Evolutionary conservation across 768 basidiomycete species (phyloP).

Genomic region (Boletus tomentosulus): DNA sequence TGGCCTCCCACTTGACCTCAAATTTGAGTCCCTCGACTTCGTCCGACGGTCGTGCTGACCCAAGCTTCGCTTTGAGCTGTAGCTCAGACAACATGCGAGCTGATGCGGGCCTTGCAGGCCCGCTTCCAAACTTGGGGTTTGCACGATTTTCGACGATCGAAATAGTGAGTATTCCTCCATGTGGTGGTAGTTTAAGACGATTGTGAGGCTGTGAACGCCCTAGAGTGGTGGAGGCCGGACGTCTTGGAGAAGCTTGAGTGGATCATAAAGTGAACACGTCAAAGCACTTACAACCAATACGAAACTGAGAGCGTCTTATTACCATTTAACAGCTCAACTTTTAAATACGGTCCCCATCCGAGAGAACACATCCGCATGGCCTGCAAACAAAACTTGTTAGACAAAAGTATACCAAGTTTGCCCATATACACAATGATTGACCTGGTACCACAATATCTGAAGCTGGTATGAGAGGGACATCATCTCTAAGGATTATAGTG

Average conservation of each 20-base stretch:
- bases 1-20: conserved; percentile 75
- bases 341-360: conserved; percentile 80
- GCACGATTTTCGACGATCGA: conserved; percentile 57
- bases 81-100: conserved; percentile 56
- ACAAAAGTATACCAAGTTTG: background rate
- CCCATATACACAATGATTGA: conserved; percentile 13
- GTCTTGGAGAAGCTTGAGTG: conserved; percentile 27
- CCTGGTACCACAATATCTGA: conserved; percentile 82
- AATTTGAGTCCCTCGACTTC: conserved; percentile 68
- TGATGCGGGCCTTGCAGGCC: conserved; percentile 51
- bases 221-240: conserved; percentile 33
- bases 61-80: conserved; percentile 61
- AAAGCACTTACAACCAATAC: conserved; percentile 80
- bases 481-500: conserved; percentile 52
- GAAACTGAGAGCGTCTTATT: conserved; percentile 64
- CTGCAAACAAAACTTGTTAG: conserved; percentile 26
- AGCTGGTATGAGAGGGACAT: conserved; percentile 91
- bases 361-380: conserved; percentile 75
- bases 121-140: conserved; percentile 35
- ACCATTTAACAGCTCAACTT: conserved; percentile 63
- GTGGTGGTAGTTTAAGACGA: conserved; percentile 45
- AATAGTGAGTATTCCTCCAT: conserved; percentile 73
- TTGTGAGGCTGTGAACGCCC: conserved; percentile 28
- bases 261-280: background rate
- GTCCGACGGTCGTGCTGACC: conserved; percentile 57